Evolutionary conservation across 2,329 filamentous ascomycete genomes (phyloP), one percentile per base, ranked within the genome.

Genomic region (Amauroascus niger): DNA sequence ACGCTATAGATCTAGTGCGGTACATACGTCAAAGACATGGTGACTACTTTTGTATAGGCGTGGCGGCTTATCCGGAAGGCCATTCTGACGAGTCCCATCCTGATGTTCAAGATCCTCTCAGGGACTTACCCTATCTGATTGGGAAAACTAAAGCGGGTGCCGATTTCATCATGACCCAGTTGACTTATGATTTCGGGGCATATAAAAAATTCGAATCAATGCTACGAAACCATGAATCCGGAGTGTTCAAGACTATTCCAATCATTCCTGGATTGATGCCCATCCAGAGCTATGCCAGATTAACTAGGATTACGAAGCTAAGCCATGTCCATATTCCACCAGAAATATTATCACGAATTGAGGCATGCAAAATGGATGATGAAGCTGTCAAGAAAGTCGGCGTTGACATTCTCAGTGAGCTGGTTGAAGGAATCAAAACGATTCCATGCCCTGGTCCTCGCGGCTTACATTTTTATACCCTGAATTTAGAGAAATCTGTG

Each of bases 91-190:
- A 95, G 69, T 88, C 84, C 57, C 85, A 94, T 68, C 91, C 91
- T 1, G 87, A 94, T 63, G 79, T 86, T 58, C 82, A 85, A 65
- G 77, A 79, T 60, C 75, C 79, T 0, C 67, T 69, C 52, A 72
- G 74, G 51, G 93, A 98, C 70, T 72, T 98, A 55, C 87, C 90
- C 0, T 95, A 86, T 64, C 76, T 98, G 52, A 81, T 95, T 9
- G 89, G 95, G 61, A 98, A 98, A 77, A 86, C 85, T 0, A 77
- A 84, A 62, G 93, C 93, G 2, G 93, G 93, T 1, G 93, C 90
- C 49, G 90, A 97, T 71, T 98, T 98, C 66, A 86, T 98, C 70
- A 95, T 98, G 88, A 97, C 93, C 0, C 93, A 98, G 69, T 78
- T 98, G 7, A 97, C 96, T 71, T 98, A 95, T 69, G 89, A 97